Base-by-base conservation (phyloP, 2,329 filamentous ascomycete species). In the Colletotrichum orchidophilum region DNA sequence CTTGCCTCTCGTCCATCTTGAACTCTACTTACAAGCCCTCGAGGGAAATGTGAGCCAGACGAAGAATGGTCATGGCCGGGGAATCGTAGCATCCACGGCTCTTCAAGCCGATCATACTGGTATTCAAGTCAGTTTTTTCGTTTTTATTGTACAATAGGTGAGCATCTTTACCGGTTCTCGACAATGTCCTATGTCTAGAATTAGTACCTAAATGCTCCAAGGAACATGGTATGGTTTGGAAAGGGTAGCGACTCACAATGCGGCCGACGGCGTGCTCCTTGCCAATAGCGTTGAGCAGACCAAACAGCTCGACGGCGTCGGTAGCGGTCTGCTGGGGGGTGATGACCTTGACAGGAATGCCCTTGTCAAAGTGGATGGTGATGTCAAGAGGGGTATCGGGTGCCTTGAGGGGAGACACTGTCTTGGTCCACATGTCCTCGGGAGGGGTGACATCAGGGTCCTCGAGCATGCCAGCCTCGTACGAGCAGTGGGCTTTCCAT, bases 391-490 rank as follows among this genome's bases (percentile, higher is more conserved):
- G 90, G 76, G 87, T 81, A 75, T 93, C 86, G 57, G 92, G 91
- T 1, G 91, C 91, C 71, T 88, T 85, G 68, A 86, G 81, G n/a
- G 91, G 91, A 13, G 24, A 77, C 26, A 81, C 75, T n/a, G 87
- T 88, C 60, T 54, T 83, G 76, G 87, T 94, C 92, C 92, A 94
- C 86, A 94, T 90, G 76, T 93, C 90, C 75, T 88, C 84, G 24
- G 92, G 91, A 52, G 92, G 87, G 70, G 88, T 87, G 71, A 85
- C 81, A 75, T 86, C 77, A n/a, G 85, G 83, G 67, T 87, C 86
- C 80, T 92, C 91, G 55, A 93, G 85, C 73, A 90, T 91, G 77
- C 90, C 90, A 52, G 65, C 66, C 66, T 69, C 39, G 39, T 46
- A 46, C 39, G 39, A 46, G 39, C 39, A 46, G 39, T 46, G 39